phyloP scores from a whole-genome alignment of 2,329 filamentous ascomycete genomes.

The Aspergillus sp. region DNA sequence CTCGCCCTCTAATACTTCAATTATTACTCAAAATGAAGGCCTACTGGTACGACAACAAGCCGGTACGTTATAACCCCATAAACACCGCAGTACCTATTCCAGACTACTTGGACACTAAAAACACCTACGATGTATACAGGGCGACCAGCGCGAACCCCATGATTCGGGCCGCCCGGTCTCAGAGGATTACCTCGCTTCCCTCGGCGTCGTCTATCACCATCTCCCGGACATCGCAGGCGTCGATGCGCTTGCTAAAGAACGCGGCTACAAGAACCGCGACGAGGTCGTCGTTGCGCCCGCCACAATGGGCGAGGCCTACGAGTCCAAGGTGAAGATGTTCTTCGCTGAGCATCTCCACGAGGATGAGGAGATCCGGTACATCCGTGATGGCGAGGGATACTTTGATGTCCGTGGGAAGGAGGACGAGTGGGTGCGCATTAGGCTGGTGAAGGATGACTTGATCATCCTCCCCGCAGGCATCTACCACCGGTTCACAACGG shows the following conservation, averaged over 20 bases:
- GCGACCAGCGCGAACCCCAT: constrained; percentile 89
- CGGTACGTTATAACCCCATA: constrained; percentile 44
- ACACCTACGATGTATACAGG: constrained; percentile 52
- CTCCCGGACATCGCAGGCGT: constrained; percentile 66
- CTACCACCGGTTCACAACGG: constrained; percentile 96
- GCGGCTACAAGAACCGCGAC: constrained; percentile 92
- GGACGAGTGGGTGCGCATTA: constrained; percentile 87
- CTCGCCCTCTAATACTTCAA: neutral
- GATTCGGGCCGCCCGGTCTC: constrained; percentile 74
- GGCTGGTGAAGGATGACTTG: constrained; percentile 81
- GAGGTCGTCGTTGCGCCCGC: constrained; percentile 84
- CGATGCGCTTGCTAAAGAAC: constrained; percentile 69
- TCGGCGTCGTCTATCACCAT: constrained; percentile 79
- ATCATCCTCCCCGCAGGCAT: constrained; percentile 93
- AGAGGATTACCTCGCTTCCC: constrained; percentile 62
- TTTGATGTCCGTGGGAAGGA: constrained; percentile 85
- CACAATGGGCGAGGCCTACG: constrained; percentile 82
- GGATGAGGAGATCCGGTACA: constrained; percentile 97
- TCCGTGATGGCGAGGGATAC: constrained; percentile 82
- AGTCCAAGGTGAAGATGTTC: constrained; percentile 90
- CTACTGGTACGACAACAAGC: constrained; percentile 69
- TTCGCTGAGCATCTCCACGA: constrained; percentile 96
- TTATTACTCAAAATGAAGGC: constrained; percentile 59
- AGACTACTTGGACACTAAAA: neutral
- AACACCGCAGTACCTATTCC: neutral